phyloP scores from a whole-genome alignment of 768 basidiomycete species.

The Rhodotorula kratochvilovae region DNA sequence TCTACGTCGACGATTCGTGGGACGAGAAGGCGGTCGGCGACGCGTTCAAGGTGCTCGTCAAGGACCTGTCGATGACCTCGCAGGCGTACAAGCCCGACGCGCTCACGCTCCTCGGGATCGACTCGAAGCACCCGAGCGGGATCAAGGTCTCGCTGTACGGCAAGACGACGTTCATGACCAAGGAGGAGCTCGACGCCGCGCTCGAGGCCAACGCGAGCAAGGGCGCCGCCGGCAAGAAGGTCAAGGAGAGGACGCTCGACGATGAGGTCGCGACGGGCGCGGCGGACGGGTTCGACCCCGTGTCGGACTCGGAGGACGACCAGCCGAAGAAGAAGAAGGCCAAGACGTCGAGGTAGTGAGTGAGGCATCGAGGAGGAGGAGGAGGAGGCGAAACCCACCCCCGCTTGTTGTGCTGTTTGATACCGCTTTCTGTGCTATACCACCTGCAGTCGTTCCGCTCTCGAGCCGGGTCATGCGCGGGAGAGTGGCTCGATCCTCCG shows the following conservation, averaged over 20 bases:
- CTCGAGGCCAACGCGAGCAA: not conserved
- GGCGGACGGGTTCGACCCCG: conserved; percentile 8
- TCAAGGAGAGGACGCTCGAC: conserved; percentile 26
- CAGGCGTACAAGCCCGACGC: conserved; percentile 36
- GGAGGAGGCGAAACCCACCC: too few species aligned
- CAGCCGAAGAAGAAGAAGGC: conserved; percentile 4
- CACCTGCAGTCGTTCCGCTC: not conserved
- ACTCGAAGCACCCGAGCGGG: conserved; percentile 30
- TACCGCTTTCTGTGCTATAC: not conserved
- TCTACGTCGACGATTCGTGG: conserved; percentile 39
- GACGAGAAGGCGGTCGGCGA: conserved; percentile 23
- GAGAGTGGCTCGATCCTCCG: not conserved
- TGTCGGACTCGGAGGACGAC: conserved; percentile 8
- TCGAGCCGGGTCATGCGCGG: not conserved
- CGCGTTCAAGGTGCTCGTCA: conserved; percentile 25
- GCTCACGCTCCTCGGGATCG: conserved; percentile 36
- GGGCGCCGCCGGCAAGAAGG: not conserved
- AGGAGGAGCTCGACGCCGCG: conserved; percentile 20
- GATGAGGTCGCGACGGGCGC: conserved; percentile 9
- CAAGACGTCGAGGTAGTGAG: not conserved
- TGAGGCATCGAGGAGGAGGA: not conserved
- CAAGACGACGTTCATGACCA: conserved; percentile 20
- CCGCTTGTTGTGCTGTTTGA: not conserved
- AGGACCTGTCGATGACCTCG: conserved; percentile 8
- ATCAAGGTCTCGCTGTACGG: conserved; percentile 19